Percentiles rank a stretch among this genome's conserved stretches.
Conservation (phyloP, 495 filamentous ascomycete genomes). For the Hypoxylon cercidicola region DNA sequence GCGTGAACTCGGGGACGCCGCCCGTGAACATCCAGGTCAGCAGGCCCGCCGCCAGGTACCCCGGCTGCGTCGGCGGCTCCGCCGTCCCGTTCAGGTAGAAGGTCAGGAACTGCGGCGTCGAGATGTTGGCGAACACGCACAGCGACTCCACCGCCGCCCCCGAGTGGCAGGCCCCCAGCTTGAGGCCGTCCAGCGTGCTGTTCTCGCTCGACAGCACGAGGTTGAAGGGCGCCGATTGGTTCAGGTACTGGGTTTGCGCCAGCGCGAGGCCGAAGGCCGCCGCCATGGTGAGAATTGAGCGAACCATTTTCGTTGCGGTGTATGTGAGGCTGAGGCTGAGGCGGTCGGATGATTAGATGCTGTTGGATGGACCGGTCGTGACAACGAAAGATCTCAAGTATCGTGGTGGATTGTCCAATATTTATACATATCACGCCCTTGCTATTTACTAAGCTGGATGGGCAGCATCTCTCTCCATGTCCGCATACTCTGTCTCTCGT, state of each 20-base stretch:
- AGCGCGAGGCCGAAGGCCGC: constrained; percentile 19
- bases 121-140: constrained; percentile 12
- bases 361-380: neutral
- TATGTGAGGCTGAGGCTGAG: neutral
- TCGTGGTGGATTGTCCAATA: neutral
- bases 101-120: constrained; percentile 24
- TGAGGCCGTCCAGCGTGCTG: constrained; percentile 27
- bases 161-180: constrained; percentile 33
- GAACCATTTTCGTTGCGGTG: constrained; percentile 11
- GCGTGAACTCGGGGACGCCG: constrained; percentile 22
- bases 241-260: constrained; percentile 25
- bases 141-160: constrained; percentile 36
- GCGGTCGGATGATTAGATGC: neutral
- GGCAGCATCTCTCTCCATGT: neutral
- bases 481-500: neutral
- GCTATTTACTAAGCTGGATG: neutral
- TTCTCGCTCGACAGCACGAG: constrained; percentile 36
- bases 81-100: constrained; percentile 39
- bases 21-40: constrained; percentile 37
- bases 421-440: constrained; percentile 12
- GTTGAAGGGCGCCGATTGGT: constrained; percentile 42
- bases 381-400: neutral
- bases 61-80: constrained; percentile 9
- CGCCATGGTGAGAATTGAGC: constrained; percentile 9
- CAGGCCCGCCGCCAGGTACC: constrained; percentile 19